phyloP scores from a whole-genome alignment of 75 land plant species.

The Sequoiadendron giganteum region DNA sequence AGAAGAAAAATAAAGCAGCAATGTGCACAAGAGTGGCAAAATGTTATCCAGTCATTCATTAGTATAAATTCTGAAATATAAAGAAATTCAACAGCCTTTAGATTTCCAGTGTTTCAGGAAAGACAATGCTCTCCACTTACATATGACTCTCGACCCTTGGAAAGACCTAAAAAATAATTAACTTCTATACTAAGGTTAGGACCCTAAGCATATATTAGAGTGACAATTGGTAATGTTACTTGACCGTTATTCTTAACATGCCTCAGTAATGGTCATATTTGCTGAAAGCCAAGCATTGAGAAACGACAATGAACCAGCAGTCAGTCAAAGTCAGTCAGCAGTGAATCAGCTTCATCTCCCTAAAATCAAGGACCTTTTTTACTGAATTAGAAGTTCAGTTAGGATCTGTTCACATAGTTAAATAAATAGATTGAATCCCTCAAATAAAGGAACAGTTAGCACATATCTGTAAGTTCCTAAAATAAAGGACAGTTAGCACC shows the following conservation, averaged over 20 bases:
- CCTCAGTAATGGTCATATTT: background rate
- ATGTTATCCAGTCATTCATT: background rate
- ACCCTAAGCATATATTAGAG: background rate
- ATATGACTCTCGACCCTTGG: background rate
- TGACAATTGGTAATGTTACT: background rate
- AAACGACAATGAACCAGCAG: background rate
- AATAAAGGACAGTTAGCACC: no score
- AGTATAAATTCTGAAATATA: background rate
- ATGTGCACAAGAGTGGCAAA: background rate
- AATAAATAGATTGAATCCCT: no score
- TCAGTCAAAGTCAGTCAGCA: background rate
- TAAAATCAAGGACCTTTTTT: no score
- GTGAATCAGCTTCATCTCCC: background rate
- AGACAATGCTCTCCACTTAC: background rate
- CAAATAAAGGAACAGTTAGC: no score
- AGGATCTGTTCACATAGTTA: no score
- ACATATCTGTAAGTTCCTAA: no score
- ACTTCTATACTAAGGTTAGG: background rate
- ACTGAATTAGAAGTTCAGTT: no score
- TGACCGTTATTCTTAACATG: background rate
- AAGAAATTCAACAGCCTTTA: background rate
- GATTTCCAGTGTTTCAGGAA: background rate
- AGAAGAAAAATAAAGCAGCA: background rate
- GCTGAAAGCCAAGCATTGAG: background rate
- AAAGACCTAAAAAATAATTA: background rate